Conservation (phyloP, 2,329 filamentous ascomycete species). For the Akanthomyces uredinophilus region DNA sequence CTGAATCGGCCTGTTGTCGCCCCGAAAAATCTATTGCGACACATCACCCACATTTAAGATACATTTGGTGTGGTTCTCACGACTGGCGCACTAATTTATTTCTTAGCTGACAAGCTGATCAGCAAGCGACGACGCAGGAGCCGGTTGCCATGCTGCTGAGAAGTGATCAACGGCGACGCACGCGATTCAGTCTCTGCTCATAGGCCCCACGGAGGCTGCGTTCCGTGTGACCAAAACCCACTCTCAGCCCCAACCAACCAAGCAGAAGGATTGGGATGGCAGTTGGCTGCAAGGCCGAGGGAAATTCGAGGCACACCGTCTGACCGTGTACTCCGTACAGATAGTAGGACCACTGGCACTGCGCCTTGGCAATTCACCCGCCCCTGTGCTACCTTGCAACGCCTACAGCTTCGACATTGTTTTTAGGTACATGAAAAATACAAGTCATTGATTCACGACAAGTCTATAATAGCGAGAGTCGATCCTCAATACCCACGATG, state of each 20-base stretch:
- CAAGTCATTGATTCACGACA: too few relatives aligned
- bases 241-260: not conserved
- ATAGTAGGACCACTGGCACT: too few relatives aligned
- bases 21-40: not conserved
- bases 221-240: slow-evolving; percentile 1
- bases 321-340: too few relatives aligned
- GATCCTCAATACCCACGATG: not conserved
- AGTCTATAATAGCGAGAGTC: too few relatives aligned
- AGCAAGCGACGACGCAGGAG: not conserved
- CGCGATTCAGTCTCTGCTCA: slow-evolving; percentile 7
- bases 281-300: not conserved
- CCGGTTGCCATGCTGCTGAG: not conserved
- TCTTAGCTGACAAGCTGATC: too few relatives aligned
- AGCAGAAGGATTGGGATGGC: not conserved
- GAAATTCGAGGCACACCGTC: too few relatives aligned
- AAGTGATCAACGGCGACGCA: not conserved
- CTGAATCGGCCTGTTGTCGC: not conserved
- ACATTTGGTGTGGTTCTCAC: not conserved
- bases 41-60: not conserved
- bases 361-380: too few relatives aligned
- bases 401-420: too few relatives aligned
- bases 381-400: too few relatives aligned
- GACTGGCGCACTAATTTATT: not conserved
- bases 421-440: too few relatives aligned
- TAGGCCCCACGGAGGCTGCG: slow-evolving; percentile 4